phyloP scores from a whole-genome alignment of 2,329 filamentous ascomycete species.

The Alternaria sp. region DNA sequence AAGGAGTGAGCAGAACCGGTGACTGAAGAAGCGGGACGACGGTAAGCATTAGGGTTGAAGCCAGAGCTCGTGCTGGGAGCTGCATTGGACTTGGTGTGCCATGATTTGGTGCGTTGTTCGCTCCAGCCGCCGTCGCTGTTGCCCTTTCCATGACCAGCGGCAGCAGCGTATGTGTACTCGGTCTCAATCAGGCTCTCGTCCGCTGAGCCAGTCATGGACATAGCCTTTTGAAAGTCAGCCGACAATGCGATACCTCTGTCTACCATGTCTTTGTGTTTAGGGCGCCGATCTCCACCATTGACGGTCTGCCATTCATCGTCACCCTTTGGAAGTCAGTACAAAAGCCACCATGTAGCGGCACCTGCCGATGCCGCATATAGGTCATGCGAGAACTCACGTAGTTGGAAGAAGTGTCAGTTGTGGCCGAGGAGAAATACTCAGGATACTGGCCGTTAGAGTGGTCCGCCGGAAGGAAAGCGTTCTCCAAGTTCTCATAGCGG shows the following conservation, averaged over 20 bases:
- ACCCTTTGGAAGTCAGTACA: conserved; percentile 24
- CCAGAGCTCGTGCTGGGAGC: conserved; percentile 17
- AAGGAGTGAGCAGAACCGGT: conserved; percentile 29
- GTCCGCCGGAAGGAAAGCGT: conserved; percentile 32
- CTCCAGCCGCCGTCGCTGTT: conserved; percentile 20
- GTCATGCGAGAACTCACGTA: conserved; percentile 22
- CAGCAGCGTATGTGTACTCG: conserved; percentile 22
- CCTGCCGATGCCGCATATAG: not conserved
- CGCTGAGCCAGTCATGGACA: conserved; percentile 21
- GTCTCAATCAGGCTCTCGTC: conserved; percentile 30
- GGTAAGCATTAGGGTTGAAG: conserved; percentile 32
- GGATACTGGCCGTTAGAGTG: conserved; percentile 20
- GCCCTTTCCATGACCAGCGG: conserved; percentile 7
- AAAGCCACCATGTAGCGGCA: too few species aligned
- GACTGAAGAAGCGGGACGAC: conserved; percentile 20
- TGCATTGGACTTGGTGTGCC: conserved; percentile 30
- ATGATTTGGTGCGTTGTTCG: conserved; percentile 30
- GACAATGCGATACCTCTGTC: conserved; percentile 29
- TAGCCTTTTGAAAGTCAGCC: conserved; percentile 20
- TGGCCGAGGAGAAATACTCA: conserved; percentile 31
- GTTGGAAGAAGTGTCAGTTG: conserved; percentile 25
- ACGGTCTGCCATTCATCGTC: conserved; percentile 17
- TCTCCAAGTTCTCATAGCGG: conserved; percentile 38
- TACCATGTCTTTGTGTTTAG: conserved; percentile 3
- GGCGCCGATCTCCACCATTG: conserved; percentile 5